These are phyloP conservation scores for Geosmithia morbida DNA, from an alignment of 2,329 filamentous ascomycete species.

Conservation along the genomic window DNA sequence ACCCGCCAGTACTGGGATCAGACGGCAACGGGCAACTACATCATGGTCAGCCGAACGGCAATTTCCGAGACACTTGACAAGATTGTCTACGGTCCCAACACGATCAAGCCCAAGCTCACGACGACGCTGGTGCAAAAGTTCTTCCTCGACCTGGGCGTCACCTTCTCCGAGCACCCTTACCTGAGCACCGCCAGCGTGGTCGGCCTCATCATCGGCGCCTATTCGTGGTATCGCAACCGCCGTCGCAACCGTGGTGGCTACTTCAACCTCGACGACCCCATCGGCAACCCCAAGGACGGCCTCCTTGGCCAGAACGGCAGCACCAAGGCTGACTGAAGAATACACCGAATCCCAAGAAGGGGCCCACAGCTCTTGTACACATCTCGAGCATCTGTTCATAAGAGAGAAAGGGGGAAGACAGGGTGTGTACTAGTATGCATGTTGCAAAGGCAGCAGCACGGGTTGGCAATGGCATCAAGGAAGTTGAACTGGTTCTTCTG, in stretches of 20 bases:
- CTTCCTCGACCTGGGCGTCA: constrained; percentile 49
- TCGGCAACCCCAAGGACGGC: constrained; percentile 43
- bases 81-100: constrained; percentile 51
- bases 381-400: not conserved
- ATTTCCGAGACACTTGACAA: constrained; percentile 78
- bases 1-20: constrained; percentile 91
- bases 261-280: constrained; percentile 46
- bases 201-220: constrained; percentile 36
- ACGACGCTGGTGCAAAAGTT: constrained; percentile 57
- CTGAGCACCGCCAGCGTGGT: constrained; percentile 42
- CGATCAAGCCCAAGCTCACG: constrained; percentile 66
- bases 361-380: not conserved
- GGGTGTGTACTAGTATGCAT: not conserved
- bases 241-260: constrained; percentile 37
- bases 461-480: not conserved
- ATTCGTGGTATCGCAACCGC: constrained; percentile 39
- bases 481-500: no score
- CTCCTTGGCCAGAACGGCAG: constrained; percentile 34
- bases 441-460: not conserved
- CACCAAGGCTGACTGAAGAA: constrained; percentile 17
- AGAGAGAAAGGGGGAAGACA: not conserved
- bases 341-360: not conserved
- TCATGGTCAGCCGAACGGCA: constrained; percentile 76
- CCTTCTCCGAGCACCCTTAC: constrained; percentile 44
- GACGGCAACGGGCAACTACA: constrained; percentile 77